These are phyloP conservation scores for Oxytropis ochrocephala DNA, from an alignment of 306 rosid genomes.

Conservation along the genomic window DNA sequence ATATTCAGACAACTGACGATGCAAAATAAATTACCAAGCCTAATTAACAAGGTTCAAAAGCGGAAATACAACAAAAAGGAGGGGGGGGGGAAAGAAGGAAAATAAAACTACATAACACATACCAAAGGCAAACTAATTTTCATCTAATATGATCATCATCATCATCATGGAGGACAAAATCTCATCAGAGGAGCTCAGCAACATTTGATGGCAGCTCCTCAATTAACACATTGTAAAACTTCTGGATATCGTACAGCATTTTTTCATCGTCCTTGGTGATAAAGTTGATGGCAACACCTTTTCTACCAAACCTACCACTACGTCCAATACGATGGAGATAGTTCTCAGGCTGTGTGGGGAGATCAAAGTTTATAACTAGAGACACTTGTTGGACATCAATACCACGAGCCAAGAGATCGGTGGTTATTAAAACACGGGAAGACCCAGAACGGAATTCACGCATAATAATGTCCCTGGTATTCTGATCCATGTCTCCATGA, in stretches of 20 bases:
- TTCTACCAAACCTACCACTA: conserved; percentile 83
- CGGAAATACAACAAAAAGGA: neutral
- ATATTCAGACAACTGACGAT: conserved; percentile 22
- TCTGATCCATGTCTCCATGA: conserved; percentile 92
- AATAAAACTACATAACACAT: conserved; percentile 25
- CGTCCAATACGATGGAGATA: conserved; percentile 85
- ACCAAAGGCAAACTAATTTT: conserved; percentile 23
- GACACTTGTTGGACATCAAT: conserved; percentile 86
- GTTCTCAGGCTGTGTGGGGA: conserved; percentile 87
- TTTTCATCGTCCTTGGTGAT: conserved; percentile 54
- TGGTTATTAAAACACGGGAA: conserved; percentile 70
- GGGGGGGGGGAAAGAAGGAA: neutral
- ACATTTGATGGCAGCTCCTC: conserved; percentile 85
- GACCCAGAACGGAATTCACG: conserved; percentile 82
- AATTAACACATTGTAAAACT: conserved; percentile 59
- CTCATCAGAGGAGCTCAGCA: conserved; percentile 71
- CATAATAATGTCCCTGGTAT: conserved; percentile 82
- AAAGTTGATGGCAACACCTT: conserved; percentile 82
- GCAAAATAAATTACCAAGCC: conserved; percentile 31
- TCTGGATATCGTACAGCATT: conserved; percentile 75
- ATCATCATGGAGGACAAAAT: conserved; percentile 24
- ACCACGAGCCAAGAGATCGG: conserved; percentile 81
- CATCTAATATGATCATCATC: conserved; percentile 1
- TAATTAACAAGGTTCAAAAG: conserved; percentile 25
- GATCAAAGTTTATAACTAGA: conserved; percentile 69